These are phyloP conservation scores for Tetrapisispora arboricola DNA, from an alignment of 805 yeast species.

Conservation along the genomic window DNA sequence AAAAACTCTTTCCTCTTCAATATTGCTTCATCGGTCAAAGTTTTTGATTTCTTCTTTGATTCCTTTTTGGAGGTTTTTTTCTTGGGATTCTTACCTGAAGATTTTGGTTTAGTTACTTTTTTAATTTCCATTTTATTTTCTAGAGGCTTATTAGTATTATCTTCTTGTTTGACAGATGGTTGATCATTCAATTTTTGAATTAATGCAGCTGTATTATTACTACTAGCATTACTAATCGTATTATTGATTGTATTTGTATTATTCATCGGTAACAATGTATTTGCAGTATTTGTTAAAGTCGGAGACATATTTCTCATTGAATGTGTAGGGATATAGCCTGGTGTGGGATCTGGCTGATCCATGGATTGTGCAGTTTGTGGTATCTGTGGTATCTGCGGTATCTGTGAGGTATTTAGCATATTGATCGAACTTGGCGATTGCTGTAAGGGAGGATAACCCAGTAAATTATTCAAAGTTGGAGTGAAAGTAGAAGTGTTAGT, in stretches of 20 bases:
- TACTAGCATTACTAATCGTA: no score
- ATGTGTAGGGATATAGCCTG: no score
- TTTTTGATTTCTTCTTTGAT: background rate
- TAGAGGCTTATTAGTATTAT: no score
- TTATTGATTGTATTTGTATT: no score
- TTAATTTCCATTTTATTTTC: background rate
- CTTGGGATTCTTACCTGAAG: background rate
- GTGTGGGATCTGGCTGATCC: background rate
- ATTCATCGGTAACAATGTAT: no score
- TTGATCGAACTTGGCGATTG: background rate
- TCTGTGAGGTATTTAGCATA: background rate
- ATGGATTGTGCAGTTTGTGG: background rate
- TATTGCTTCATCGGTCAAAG: background rate
- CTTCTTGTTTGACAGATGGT: no score
- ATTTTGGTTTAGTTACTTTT: background rate
- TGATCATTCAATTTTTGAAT: no score
- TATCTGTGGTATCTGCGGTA: background rate
- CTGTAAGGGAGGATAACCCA: constrained; percentile 1
- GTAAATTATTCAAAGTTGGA: constrained; percentile 4
- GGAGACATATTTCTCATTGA: no score
- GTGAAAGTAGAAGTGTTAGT: background rate
- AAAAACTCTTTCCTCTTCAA: constrained; percentile 50
- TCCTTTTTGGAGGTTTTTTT: background rate
- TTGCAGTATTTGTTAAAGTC: no score
- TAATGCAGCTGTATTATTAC: no score